Evolutionary conservation across 305 asterid genomes (phyloP), one percentile per base, ranked within the genome.

Genomic region (Rubia tinctorum): DNA sequence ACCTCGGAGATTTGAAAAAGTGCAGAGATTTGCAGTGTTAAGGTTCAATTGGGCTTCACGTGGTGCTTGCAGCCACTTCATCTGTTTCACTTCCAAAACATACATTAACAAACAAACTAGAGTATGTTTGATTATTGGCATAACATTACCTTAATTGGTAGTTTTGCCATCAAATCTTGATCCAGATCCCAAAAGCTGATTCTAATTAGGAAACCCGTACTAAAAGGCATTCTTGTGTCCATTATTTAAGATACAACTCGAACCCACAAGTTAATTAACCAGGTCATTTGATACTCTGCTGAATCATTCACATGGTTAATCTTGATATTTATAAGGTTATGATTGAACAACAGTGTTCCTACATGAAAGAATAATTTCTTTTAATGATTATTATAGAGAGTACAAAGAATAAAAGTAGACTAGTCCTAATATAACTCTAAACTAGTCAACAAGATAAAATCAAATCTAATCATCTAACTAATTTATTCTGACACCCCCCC

Each of bases 1-100:
- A 53, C 60, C 60, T 53, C 25, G 23, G 23, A 53, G 60, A 53
- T 4, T 18, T 13, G 66, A 13, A 34, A 37, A 18, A 30, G 68
- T 65, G 69, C 18, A 30, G 71, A n/a, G 65, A 63, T 47, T 43
- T 58, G 22, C 43, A n/a, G n/a, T n/a, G n/a, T n/a, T n/a, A n/a
- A n/a, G 61, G 42, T 18, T 68, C 53, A 75, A 69, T 59, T 75
- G 74, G 78, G 69, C 51, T 8, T 68, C 74, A 75, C 78, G 74
- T 68, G 74, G 73, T 66, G 13, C 30, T 27, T 56, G 59, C 69
- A 67, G 73, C 78, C 9, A 34, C 51, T 68, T 63, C 69, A 56
- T 18, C 69, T 68, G 27, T 42, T 43, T 67, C 53, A 45, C 18
- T 43, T 43, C 70, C 25, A 1, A 68, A 45, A 13, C 13, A 60